Base-by-base conservation (phyloP, 768 basidiomycete species). In the Pulveroboletus sp. region DNA sequence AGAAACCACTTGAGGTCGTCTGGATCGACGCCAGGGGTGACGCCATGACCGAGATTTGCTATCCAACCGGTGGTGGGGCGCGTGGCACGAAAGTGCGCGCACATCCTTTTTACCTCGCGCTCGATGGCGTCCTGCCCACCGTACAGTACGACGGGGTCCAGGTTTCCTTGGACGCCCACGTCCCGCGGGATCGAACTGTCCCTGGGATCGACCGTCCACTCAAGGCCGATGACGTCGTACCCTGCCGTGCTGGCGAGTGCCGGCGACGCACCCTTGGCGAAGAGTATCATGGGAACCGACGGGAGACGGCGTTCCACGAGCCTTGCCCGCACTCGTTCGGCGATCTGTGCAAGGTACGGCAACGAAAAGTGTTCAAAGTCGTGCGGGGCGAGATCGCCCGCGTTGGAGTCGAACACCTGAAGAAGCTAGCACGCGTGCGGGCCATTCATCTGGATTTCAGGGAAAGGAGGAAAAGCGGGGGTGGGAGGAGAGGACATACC, bases 381-480 rank as follows among this genome's bases (percentile, higher is more conserved):
- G 62, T 89, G 73, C 2, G 87, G 91, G 4, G 94, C 86, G 50
- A 99, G 77, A 64, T 96, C 94, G 43, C 89, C 89, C 8, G 90
- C 96, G 81, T 89, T 91, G 1, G 96, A 97, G 69, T 99, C 96
- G 62, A 99, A 99, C 11, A 99, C 79, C 80, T 99, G 96, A 6
- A 98, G 76, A 40, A 96, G 75, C 33, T 35, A 6, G 32, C 32
- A 5, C 11, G 21, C 21, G 21, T 21, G 12, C 11, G 32, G 32
- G 32, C 12, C 32, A 33, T 33, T 12, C 32, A 33, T 14, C 11
- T 21, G 21, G 21, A 21, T 21, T 21, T 21, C 21, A 21, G 21
- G 21, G 21, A 21, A 21, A 2, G 21, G 21, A 21, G 21, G 21
- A 21, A 21, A 21, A 21, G 21, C 2, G 21, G 21, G 21, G 21